Conservation (phyloP, 805 yeast species). For the Ogataea paraovalis region DNA sequence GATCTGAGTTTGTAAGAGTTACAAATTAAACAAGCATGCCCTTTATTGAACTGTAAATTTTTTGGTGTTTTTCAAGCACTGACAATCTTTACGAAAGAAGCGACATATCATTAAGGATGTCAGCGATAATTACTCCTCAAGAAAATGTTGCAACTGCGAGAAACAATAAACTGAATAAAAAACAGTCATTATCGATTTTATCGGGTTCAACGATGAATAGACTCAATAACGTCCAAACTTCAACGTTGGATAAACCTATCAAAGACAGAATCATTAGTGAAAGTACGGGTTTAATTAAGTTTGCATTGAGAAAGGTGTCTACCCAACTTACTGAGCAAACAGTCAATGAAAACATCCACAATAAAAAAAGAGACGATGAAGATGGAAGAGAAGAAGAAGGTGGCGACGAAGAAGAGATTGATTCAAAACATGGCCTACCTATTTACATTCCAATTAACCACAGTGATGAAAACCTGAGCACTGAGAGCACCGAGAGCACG, state of each 20-base stretch:
- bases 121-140: not conserved
- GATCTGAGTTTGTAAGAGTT: too few species aligned
- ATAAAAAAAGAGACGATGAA: not conserved
- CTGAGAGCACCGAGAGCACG: not conserved
- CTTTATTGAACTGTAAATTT: too few species aligned
- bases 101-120: not conserved
- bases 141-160: not conserved
- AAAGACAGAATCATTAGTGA: slow-evolving; percentile 44
- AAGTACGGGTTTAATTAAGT: slow-evolving; percentile 48
- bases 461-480: not conserved
- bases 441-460: slow-evolving; percentile 33
- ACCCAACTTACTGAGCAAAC: not conserved
- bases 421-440: slow-evolving; percentile 29
- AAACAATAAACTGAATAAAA: slow-evolving; percentile 18
- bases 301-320: slow-evolving; percentile 28
- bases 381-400: not conserved
- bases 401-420: slow-evolving; percentile 2
- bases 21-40: too few species aligned
- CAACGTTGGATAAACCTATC: slow-evolving; percentile 20
- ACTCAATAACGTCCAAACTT: slow-evolving; percentile 11
- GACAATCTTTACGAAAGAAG: not conserved
- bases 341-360: not conserved
- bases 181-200: slow-evolving; percentile 32
- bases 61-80: too few species aligned
- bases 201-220: slow-evolving; percentile 26